Percentiles rank a stretch among this genome's conserved stretches.
Evolutionary conservation across 108 stramenopile genomes (phyloP).

Genomic region (Skeletonema marinoi): DNA sequence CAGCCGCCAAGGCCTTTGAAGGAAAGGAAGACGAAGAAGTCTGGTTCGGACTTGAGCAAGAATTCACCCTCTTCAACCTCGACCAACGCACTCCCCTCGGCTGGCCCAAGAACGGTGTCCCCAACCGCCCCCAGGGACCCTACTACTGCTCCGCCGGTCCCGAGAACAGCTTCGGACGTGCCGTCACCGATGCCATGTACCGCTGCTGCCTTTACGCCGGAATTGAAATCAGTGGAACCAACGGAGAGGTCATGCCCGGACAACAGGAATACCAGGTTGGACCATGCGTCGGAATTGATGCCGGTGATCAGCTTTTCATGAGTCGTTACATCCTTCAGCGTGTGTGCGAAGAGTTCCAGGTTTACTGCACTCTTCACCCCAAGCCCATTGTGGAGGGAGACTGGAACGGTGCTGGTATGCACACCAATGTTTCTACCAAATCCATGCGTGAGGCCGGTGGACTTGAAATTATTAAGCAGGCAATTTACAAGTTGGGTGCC

Average conservation of each 20-base stretch:
- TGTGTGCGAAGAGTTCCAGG: constrained; percentile 97
- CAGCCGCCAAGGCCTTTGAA: constrained; percentile 79
- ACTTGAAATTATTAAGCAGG: constrained; percentile 90
- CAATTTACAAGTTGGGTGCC: constrained; percentile 94
- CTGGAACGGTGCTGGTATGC: constrained; percentile 99
- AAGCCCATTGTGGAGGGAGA: constrained; percentile 98
- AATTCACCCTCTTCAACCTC: constrained; percentile 98
- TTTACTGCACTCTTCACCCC: constrained; percentile 95
- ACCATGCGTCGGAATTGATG: constrained; percentile 97
- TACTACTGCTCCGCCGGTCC: constrained; percentile 98
- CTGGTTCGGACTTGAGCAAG: constrained; percentile 98
- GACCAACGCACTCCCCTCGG: constrained; percentile 92
- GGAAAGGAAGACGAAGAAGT: constrained; percentile 78
- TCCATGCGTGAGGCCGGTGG: constrained; percentile 95
- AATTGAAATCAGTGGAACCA: constrained; percentile 93
- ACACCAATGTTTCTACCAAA: constrained; percentile 98
- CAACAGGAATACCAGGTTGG: constrained; percentile 99
- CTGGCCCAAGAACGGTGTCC: constrained; percentile 94
- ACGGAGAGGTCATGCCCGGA: constrained; percentile 99
- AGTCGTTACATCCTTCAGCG: constrained; percentile 95
- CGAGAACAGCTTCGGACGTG: constrained; percentile 94
- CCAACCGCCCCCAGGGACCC: constrained; percentile 89
- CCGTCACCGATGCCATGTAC: constrained; percentile 94
- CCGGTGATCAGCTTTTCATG: constrained; percentile 98
- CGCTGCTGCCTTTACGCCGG: constrained; percentile 95